Evolutionary conservation across 495 filamentous ascomycete genomes (phyloP).

Genomic region (Hapsidospora chrysogenum): DNA sequence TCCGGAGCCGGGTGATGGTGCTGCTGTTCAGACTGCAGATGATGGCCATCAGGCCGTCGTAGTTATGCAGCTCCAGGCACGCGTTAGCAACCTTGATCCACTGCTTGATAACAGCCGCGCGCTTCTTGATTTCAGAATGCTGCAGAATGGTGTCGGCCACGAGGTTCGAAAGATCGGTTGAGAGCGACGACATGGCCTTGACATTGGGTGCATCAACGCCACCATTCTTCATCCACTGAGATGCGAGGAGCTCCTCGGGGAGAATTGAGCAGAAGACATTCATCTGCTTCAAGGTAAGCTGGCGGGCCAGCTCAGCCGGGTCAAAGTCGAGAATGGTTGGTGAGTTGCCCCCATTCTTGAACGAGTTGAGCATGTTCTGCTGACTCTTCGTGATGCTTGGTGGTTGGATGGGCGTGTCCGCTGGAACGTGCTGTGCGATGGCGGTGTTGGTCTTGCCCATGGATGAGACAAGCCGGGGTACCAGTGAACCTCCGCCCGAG

Average conservation of each 20-base stretch:
- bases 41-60: constrained; percentile 92
- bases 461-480: constrained; percentile 75
- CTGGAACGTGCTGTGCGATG: constrained; percentile 46
- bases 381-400: constrained; percentile 63
- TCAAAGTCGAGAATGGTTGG: constrained; percentile 87
- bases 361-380: constrained; percentile 49
- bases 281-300: constrained; percentile 88
- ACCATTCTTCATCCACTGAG: constrained; percentile 80
- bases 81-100: constrained; percentile 93
- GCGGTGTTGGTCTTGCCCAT: constrained; percentile 77
- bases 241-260: constrained; percentile 84
- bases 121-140: constrained; percentile 75
- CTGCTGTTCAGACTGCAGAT: constrained; percentile 86
- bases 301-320: constrained; percentile 77
- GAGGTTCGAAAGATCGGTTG: constrained; percentile 79
- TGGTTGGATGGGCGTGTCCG: constrained; percentile 52
- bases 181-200: constrained; percentile 81
- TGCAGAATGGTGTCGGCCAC: constrained; percentile 92
- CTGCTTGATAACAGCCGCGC: constrained; percentile 83
- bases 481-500: constrained; percentile 56
- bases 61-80: constrained; percentile 83
- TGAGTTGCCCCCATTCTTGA: constrained; percentile 49
- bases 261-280: constrained; percentile 83
- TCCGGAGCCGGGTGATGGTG: constrained; percentile 76
- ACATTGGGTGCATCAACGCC: constrained; percentile 77